phyloP scores from a whole-genome alignment of 2,329 filamentous ascomycete genomes.

The Penicillium sclerotiorum region DNA sequence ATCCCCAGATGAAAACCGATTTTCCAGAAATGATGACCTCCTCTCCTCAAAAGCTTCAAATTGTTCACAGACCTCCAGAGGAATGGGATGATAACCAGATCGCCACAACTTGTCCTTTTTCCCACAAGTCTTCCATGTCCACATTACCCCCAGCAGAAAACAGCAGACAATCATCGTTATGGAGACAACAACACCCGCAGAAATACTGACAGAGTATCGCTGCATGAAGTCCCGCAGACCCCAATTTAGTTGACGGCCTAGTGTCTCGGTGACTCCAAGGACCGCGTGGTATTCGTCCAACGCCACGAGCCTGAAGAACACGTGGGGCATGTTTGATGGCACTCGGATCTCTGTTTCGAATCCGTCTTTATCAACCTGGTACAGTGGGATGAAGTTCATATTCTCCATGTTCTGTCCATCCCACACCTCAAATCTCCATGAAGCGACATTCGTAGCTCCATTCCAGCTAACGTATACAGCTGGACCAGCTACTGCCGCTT shows the following conservation, averaged over 20 bases:
- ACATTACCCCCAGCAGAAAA: not conserved
- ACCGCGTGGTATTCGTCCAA: not conserved
- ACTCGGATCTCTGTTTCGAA: not conserved
- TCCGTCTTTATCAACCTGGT: not conserved
- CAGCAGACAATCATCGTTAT: not conserved
- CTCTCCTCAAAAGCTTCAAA: not conserved
- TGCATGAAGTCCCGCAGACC: not conserved
- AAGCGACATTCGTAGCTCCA: conserved; percentile 46
- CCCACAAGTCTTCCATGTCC: not conserved
- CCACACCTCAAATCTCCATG: conserved; percentile 20
- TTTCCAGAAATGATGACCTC: not conserved
- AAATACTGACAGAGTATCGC: not conserved
- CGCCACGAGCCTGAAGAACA: not conserved
- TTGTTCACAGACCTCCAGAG: not conserved
- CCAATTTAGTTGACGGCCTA: not conserved
- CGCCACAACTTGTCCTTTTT: not conserved
- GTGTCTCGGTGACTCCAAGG: not conserved
- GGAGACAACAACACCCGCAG: not conserved
- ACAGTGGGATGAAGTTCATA: not conserved
- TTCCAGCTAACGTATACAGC: conserved; percentile 50
- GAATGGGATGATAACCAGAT: not conserved
- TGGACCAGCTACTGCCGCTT: conserved; percentile 27
- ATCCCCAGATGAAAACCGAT: not conserved
- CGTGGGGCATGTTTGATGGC: not conserved
- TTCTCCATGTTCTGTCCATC: not conserved